Evolutionary conservation across 306 rosid species (phyloP).

Genomic region (barrel medic (Medicago truncatula)): DNA sequence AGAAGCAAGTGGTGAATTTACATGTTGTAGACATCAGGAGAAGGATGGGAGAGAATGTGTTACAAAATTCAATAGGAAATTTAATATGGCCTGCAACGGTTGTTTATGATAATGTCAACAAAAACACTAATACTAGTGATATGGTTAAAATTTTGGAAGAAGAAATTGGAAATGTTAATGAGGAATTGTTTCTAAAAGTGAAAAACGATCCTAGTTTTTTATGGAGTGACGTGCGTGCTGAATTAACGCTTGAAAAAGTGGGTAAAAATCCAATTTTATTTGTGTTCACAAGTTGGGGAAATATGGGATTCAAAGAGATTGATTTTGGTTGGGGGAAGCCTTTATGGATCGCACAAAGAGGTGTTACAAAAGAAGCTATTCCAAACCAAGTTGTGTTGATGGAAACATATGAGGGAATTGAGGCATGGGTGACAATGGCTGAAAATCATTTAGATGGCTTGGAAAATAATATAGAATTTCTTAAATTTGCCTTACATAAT

Average conservation of each 20-base stretch:
- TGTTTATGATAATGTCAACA: constrained; percentile 20
- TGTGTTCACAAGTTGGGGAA: constrained; percentile 55
- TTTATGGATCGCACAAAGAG: constrained; percentile 54
- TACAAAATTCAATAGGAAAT: constrained; percentile 38
- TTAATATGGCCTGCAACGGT: constrained; percentile 43
- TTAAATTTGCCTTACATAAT: constrained; percentile 41
- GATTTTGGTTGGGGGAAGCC: constrained; percentile 67
- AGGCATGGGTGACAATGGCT: constrained; percentile 61
- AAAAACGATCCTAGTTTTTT: constrained; percentile 45
- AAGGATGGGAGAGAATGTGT: constrained; percentile 46
- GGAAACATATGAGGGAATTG: constrained; percentile 54
- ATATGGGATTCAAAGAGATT: constrained; percentile 48
- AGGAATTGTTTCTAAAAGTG: constrained; percentile 43
- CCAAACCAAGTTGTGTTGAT: constrained; percentile 47
- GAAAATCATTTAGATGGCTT: constrained; percentile 40
- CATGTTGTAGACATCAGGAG: constrained; percentile 63
- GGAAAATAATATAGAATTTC: constrained; percentile 48
- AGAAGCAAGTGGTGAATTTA: constrained; percentile 24
- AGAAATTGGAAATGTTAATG: constrained; percentile 17
- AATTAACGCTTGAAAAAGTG: constrained; percentile 39
- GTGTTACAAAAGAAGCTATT: constrained; percentile 46
- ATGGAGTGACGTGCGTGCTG: constrained; percentile 43
- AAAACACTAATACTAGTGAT: constrained; percentile 9
- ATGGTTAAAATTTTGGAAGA: constrained; percentile 26
- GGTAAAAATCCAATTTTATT: constrained; percentile 35